These are phyloP conservation scores for Russula compacta DNA, from an alignment of 768 basidiomycete genomes.

Conservation along the genomic window DNA sequence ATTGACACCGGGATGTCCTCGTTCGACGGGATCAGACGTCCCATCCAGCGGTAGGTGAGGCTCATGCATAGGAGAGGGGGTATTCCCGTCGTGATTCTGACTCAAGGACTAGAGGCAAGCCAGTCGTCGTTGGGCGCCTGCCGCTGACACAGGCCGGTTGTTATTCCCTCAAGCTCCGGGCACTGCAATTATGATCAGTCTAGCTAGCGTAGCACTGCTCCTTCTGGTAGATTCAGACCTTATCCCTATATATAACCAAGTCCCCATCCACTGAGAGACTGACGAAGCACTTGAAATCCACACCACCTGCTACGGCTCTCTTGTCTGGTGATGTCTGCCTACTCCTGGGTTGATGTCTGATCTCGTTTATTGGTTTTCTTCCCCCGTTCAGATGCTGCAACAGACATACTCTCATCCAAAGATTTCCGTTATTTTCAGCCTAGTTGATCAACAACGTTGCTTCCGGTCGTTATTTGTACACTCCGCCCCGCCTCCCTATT, in stretches of 20 bases:
- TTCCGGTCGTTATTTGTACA: not conserved
- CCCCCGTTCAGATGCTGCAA: slow-evolving; percentile 1
- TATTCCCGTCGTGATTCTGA: not conserved
- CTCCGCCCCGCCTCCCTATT: not conserved
- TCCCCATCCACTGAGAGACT: not conserved
- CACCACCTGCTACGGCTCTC: not conserved
- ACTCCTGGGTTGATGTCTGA: slow-evolving; percentile 1
- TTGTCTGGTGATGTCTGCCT: not conserved
- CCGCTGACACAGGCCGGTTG: not conserved
- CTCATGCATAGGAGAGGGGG: not conserved
- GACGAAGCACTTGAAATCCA: not conserved
- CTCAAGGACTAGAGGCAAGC: not conserved
- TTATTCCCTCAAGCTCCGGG: not conserved
- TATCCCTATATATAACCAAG: not conserved
- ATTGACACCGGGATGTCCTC: not conserved
- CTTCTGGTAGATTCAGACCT: not conserved
- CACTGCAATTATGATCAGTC: not conserved
- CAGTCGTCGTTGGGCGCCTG: not conserved
- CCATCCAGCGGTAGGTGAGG: not conserved
- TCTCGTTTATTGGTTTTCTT: not conserved
- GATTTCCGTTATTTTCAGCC: not conserved
- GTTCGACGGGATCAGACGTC: not conserved
- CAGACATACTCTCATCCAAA: not conserved
- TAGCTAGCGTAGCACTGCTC: slow-evolving; percentile 1
- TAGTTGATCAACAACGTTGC: not conserved